Evolutionary conservation across 148 eudicot genomes (phyloP).

Genomic region (Amaranthus cruentus): DNA sequence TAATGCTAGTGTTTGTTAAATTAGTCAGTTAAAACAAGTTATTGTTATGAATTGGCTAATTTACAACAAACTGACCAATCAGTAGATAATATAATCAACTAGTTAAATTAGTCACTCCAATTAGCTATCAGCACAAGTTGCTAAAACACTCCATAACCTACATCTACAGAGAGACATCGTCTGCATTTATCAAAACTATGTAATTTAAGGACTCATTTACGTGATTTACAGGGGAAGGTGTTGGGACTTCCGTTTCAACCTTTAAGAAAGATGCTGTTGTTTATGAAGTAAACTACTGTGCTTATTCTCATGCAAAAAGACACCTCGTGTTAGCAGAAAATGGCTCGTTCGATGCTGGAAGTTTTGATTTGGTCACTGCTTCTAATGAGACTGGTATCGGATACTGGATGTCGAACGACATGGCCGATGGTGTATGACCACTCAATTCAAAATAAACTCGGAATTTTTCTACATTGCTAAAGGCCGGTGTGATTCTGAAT

Average conservation of each 20-base stretch:
- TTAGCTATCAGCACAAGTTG: no score
- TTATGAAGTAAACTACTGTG: constrained; percentile 61
- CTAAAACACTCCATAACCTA: no score
- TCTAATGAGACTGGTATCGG: constrained; percentile 37
- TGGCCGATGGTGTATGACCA: constrained; percentile 28
- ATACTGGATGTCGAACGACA: constrained; percentile 15
- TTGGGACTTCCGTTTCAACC: constrained; percentile 39
- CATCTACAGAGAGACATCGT: no score
- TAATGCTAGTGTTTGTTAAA: no score
- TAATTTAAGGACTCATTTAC: neutral
- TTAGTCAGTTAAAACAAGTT: no score
- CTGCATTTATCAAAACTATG: neutral
- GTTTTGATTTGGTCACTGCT: constrained; percentile 34
- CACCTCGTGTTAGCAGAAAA: constrained; percentile 26
- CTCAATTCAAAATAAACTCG: no score
- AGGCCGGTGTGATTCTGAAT: constrained; percentile 11
- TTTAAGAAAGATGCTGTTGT: constrained; percentile 33
- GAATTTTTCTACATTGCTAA: neutral
- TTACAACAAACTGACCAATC: neutral
- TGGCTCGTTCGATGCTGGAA: constrained; percentile 34
- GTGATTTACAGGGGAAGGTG: constrained; percentile 58
- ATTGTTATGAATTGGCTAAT: neutral
- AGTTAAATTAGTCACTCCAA: no score
- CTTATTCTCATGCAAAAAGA: constrained; percentile 38
- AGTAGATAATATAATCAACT: neutral